phyloP scores from a whole-genome alignment of 805 yeast species.

The Lipomyces mesembrius region DNA sequence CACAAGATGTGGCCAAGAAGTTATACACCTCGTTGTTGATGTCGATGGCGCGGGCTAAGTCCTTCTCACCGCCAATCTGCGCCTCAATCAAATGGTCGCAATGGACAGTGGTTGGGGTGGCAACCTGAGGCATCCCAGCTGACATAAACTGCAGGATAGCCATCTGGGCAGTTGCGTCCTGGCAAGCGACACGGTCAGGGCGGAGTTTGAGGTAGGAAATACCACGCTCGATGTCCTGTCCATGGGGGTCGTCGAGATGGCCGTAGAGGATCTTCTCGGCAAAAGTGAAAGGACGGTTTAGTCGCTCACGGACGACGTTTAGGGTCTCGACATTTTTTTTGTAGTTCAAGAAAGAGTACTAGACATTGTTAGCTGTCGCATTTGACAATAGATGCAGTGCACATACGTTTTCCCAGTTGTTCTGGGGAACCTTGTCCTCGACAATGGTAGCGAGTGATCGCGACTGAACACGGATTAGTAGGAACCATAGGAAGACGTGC shows the following conservation, averaged over 20 bases:
- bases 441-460: constrained; percentile 36
- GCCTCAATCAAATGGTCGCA: constrained; percentile 99
- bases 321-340: constrained; percentile 82
- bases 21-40: constrained; percentile 95
- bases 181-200: constrained; percentile 99
- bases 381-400: not conserved
- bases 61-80: constrained; percentile 85
- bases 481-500: not conserved
- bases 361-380: not conserved
- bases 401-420: constrained; percentile 48
- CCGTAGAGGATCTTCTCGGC: constrained; percentile 95
- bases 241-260: constrained; percentile 88
- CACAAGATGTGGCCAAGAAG: constrained; percentile 89
- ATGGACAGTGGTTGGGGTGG: constrained; percentile 94
- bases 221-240: constrained; percentile 64
- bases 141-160: constrained; percentile 99
- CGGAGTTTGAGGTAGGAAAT: constrained; percentile 85
- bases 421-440: constrained; percentile 73
- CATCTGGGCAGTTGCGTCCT: constrained; percentile 99
- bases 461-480: not conserved
- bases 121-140: constrained; percentile 83
- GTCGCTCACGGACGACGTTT: constrained; percentile 78
- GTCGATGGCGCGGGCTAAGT: constrained; percentile 77
- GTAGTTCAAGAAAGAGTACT: constrained; percentile 86
- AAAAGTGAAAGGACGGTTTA: constrained; percentile 85